Evolutionary conservation across 495 filamentous ascomycete genomes (phyloP).

Genomic region (Tuber melanosporum): DNA sequence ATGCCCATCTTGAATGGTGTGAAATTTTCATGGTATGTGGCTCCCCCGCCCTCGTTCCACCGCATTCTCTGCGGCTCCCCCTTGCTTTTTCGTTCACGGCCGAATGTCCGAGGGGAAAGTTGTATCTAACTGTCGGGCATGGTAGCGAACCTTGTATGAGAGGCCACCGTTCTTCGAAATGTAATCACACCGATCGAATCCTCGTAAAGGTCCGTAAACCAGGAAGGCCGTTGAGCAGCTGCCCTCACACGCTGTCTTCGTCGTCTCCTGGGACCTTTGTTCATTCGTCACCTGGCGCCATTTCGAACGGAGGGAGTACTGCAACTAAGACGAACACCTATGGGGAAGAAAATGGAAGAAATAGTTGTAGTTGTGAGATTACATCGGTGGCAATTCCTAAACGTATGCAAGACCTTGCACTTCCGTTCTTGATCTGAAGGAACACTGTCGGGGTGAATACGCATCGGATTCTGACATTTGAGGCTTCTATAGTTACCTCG

Average conservation of each 20-base stretch:
- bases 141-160: constrained; percentile 39
- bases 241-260: constrained; percentile 34
- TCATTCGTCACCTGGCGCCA: constrained; percentile 19
- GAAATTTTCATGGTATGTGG: constrained; percentile 39
- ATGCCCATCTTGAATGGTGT: constrained; percentile 38
- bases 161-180: constrained; percentile 42
- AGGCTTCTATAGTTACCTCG: constrained; percentile 20
- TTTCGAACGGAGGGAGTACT: constrained; percentile 13
- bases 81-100: constrained; percentile 7
- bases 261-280: constrained; percentile 34
- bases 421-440: not conserved
- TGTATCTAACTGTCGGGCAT: constrained; percentile 19
- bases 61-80: not conserved
- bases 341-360: constrained; percentile 13
- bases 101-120: constrained; percentile 5
- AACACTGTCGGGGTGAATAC: not conserved
- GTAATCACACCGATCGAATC: constrained; percentile 39
- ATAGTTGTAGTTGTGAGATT: constrained; percentile 31
- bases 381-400: constrained; percentile 38
- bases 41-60: constrained; percentile 4
- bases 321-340: constrained; percentile 4
- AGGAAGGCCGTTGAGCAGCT: constrained; percentile 41
- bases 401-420: constrained; percentile 14
- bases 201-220: constrained; percentile 42
- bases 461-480: constrained; percentile 8